Base-by-base conservation (phyloP, 495 filamentous ascomycete species). In the Eremomyces bilateralis region DNA sequence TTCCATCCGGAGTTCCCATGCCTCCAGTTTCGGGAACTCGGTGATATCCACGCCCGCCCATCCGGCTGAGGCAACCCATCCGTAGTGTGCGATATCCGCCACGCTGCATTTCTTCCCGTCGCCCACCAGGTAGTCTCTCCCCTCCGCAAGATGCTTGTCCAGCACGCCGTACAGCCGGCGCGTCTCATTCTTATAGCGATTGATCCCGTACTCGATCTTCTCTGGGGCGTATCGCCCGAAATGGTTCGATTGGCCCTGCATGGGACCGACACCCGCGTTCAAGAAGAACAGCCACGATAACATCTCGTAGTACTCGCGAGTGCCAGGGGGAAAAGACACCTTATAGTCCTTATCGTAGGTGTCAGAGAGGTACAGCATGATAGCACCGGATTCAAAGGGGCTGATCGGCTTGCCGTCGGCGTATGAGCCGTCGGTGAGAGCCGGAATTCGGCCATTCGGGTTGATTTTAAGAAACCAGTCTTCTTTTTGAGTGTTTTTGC, bases 371-470 rank as follows among this genome's bases (percentile, higher is more conserved):
- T 93, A 94, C 45, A 83, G 73, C 61, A 93, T 60, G 48, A 93
- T 90, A 37, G 73, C 61, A 33, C 80, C 84, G 40, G 69, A 76
- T 53, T 93, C 84, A 46, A 91, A 93, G 3, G 93, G 43, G 13
- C 63, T 58, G 53, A 91, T 82, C 21, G 58, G 56, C 44, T 76
- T 60, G 37, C 81, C 80, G 49, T 88, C 76, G 29, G 54, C 50
- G 29, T 64, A 54, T n/a, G 38, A 41, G n/a, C n/a, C n/a, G 51
- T 93, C 85, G 17, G 77, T 84, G 17, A 94, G 44, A 12, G 84
- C 84, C n/a, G 84, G 84, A 45, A 93, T 91, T 38, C 85, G 80
- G 44, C 84, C 84, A 49, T 94, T 92, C 35, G 84, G 84, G 57
- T 92, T 92, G 53, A 94, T 88, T 24, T 69, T 71, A 27, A 91